Evolutionary conservation across 2,329 filamentous ascomycete species (phyloP), one percentile per base, ranked within the genome.

Genomic region (Teratosphaeriaceae sp.): DNA sequence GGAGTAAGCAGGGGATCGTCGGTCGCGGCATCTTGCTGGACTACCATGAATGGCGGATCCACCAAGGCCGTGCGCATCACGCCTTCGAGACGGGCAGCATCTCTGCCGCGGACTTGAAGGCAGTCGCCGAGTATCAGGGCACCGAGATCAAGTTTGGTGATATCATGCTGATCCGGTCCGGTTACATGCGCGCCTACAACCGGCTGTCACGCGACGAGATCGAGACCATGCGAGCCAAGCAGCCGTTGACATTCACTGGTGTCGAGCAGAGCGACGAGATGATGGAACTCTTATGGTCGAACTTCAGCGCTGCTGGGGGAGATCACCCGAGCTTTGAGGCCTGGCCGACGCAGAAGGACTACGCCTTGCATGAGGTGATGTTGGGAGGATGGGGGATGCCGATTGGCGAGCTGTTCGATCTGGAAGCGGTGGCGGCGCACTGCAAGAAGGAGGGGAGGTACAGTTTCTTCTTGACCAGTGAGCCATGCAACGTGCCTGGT

Each of bases 81-180:
- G 52, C 61, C 15, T 65, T 69, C 49, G 43, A 61, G 15, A 59
- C 62, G 0, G 54, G 52, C 13, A 45, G 49, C 12, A 69, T 70
- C 30, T 49, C 55, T 6, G 50, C 70, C 2, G 48, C 52, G 1
- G 66, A 72, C 13, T 54, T 76, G 1, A 59, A 68, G 40, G 62
- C 63, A 3, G 69, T 71, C 33, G 67, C 71, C 0, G 55, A 58
- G 16, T 61, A 65, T 3, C 72, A 77, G 52, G 69, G 69, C 7
- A 73, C 71, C 0, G 63, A 71, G 48, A 60, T 75, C 22, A 86
- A 64, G n/a, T 72, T 75, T 42, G 74, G 74, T 8, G 74, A 77
- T 48, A 68, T 78, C 24, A 58, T 78, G 2, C 63, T 77, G 49
- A 63, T 76, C 20, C 69, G 74, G 5, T 68, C 59, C 6, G 72